Evolutionary conservation across 2,329 filamentous ascomycete genomes (phyloP), one percentile per base, ranked within the genome.

Genomic region (Penicillium crustosum): DNA sequence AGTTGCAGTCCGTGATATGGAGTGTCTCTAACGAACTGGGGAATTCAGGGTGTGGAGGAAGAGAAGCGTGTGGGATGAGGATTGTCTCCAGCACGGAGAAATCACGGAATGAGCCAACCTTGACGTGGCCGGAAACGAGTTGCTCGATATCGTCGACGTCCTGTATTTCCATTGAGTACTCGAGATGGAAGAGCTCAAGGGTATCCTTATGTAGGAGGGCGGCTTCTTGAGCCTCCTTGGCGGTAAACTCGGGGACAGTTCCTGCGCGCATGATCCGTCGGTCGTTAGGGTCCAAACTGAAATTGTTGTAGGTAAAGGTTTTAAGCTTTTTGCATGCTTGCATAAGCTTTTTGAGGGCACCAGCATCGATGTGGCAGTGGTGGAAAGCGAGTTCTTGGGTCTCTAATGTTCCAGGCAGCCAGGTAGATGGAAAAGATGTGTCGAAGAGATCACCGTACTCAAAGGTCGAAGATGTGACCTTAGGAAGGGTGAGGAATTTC

Each of bases 1-100:
- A 54, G 45, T 65, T 68, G 58, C 65, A 68, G 56, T 69, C 62
- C 9, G 59, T 57, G 42, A 69, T 59, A 1, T 42, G 9, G 9
- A 69, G 62, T 10, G 6, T 41, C 42, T 62, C 33, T 2, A 70
- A 31, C 2, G 62, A 59, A 2, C 50, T 29, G 2, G 64, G 57
- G 27, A 70, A 65, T 49, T 60, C 35, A 19, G 68, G 67, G 25
- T 64, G 59, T 13, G 42, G 9, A n/a, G 67, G 60, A 27, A 70
- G 65, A n/a, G 61, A 27, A 7, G 57, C 55, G 17, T 70, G 64
- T 27, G 58, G 55, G 19, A 69, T 39, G 10, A 33, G 3, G 42
- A 69, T 48, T 3, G 10, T 49, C 13, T 63, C 25, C 3, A 70
- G 61, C 6, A 48, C 58, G 10, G 59, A n/a, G 31, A 69, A 70